phyloP scores from a whole-genome alignment of 2,329 filamentous ascomycete species.

The Zymoseptoria pseudotritici region DNA sequence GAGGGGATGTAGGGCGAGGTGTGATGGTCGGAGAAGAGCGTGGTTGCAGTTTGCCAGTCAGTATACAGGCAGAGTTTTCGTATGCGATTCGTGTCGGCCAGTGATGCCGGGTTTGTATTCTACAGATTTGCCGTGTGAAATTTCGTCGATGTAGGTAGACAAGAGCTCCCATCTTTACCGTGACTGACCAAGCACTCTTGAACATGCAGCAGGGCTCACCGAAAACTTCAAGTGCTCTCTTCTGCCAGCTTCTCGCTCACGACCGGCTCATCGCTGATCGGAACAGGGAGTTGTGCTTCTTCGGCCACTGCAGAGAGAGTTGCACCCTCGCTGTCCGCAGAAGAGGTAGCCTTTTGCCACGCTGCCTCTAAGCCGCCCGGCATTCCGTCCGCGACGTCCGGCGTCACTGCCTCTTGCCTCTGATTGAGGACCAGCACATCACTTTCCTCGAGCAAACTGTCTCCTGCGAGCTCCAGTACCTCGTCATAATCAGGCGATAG shows the following conservation, averaged over 20 bases:
- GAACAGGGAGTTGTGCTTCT: not conserved
- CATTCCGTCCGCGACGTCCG: not conserved
- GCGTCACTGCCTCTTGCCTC: constrained; percentile 5
- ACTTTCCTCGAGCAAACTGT: constrained; percentile 14
- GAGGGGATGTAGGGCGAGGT: not conserved
- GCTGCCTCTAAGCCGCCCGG: constrained; percentile 14
- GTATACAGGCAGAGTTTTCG: not conserved
- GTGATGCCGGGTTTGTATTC: not conserved
- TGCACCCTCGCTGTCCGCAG: not conserved
- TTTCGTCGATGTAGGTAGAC: not conserved
- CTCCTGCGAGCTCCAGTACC: constrained; percentile 6
- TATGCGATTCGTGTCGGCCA: not conserved
- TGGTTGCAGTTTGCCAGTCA: not conserved
- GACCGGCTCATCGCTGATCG: not conserved
- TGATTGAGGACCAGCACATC: constrained; percentile 13
- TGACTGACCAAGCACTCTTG: not conserved
- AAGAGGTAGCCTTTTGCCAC: constrained; percentile 12
- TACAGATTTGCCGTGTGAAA: not conserved
- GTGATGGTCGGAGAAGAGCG: not conserved
- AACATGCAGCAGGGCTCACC: not conserved
- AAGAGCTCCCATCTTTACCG: not conserved
- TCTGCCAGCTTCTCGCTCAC: not conserved
- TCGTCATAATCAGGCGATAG: constrained; percentile 10
- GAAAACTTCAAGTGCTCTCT: not conserved
- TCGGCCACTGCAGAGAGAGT: not conserved